These are phyloP conservation scores for Dinochytrium kinnereticum DNA, from an alignment of 371 early-diverging fungal species.

Conservation along the genomic window DNA sequence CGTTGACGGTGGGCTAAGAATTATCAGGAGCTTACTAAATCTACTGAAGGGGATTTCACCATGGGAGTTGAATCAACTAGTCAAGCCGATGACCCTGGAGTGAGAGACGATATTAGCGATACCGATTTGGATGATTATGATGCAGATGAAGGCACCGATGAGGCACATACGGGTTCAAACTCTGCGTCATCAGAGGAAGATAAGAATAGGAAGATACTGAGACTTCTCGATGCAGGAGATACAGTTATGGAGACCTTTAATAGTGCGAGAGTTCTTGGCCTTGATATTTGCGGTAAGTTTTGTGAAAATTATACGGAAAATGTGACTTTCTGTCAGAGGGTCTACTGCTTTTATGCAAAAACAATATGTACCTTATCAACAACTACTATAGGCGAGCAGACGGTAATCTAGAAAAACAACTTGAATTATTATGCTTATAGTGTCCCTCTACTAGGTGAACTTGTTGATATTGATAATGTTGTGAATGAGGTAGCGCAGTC, in stretches of 20 bases:
- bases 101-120: constrained; percentile 33
- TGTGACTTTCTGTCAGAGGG: constrained; percentile 57
- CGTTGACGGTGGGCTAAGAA: neutral
- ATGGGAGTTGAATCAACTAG: neutral
- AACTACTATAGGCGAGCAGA: constrained; percentile 73
- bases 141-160: constrained; percentile 43
- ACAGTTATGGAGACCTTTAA: constrained; percentile 75
- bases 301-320: neutral
- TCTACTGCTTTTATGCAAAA: constrained; percentile 69
- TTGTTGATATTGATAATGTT: constrained; percentile 77
- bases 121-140: constrained; percentile 43
- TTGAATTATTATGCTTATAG: too few relatives aligned
- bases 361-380: constrained; percentile 77
- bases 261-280: constrained; percentile 71
- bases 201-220: constrained; percentile 72
- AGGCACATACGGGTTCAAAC: constrained; percentile 25
- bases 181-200: constrained; percentile 59
- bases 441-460: constrained; percentile 59
- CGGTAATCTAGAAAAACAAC: constrained; percentile 44
- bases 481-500: constrained; percentile 52
- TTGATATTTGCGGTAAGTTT: constrained; percentile 67
- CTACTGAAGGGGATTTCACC: constrained; percentile 8
- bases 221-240: constrained; percentile 74
- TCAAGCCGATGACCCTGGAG: constrained; percentile 17
- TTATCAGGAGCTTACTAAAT: neutral